Evolutionary conservation across 768 basidiomycete species (phyloP).

Genomic region (Rhodotorula sphaerocarpa): DNA sequence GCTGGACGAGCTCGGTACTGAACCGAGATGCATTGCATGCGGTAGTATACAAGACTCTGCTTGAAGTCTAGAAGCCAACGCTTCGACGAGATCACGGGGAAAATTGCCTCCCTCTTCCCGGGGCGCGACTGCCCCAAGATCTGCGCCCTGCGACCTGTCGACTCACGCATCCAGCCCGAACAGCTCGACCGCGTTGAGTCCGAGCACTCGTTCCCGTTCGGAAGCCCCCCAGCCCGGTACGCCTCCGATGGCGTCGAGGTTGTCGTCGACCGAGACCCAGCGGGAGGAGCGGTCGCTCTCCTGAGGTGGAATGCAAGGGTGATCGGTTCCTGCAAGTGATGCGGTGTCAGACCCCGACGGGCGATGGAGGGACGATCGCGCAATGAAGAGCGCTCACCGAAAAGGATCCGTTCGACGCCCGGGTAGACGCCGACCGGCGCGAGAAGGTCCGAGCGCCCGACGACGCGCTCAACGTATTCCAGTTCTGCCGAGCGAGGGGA

Average conservation of each 20-base stretch:
- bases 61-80: no score
- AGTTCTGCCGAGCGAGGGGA: conserved; percentile 9
- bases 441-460: conserved; percentile 17
- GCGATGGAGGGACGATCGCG: no score
- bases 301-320: conserved; percentile 84
- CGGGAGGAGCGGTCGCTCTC: conserved; percentile 49
- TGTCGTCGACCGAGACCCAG: conserved; percentile 80
- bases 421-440: conserved; percentile 23
- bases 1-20: no score
- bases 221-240: conserved; percentile 56
- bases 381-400: conserved; percentile 47
- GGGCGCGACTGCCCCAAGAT: no score
- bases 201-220: conserved; percentile 60
- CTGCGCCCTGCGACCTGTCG: no score
- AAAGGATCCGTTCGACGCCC: conserved; percentile 46
- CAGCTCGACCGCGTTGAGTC: conserved; percentile 63
- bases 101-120: no score
- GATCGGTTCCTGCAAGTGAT: conserved; percentile 48
- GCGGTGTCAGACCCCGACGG: neutral
- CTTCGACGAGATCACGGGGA: no score
- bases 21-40: no score
- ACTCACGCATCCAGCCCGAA: conserved; percentile 50
- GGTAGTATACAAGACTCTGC: no score
- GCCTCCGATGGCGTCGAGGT: conserved; percentile 65
- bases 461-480: conserved; percentile 20